phyloP scores from a whole-genome alignment of 1,284 basidiomycete species.

The Cronartium ribicola region DNA sequence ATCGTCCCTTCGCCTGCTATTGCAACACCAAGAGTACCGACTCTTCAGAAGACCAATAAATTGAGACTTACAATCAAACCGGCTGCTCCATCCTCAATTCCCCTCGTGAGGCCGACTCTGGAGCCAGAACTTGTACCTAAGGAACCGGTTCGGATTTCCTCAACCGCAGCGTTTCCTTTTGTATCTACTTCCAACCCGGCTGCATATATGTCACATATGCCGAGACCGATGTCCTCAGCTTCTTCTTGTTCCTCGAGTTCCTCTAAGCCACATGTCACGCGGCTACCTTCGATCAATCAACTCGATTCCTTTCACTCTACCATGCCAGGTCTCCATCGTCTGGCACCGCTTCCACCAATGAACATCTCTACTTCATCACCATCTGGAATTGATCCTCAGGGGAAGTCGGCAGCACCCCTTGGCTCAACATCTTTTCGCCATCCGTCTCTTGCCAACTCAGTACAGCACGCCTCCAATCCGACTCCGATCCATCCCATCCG shows the following conservation, averaged over 20 bases:
- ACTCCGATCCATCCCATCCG: constrained; percentile 15
- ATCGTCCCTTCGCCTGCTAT: constrained; percentile 1
- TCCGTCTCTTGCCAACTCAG: constrained; percentile 16
- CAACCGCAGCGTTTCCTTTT: constrained; percentile 23
- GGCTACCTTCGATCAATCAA: constrained; percentile 38
- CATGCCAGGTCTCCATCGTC: constrained; percentile 30
- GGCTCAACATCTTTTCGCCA: constrained; percentile 4
- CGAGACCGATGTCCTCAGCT: constrained; percentile 38
- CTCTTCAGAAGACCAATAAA: constrained; percentile 13
- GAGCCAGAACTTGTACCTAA: constrained; percentile 7
- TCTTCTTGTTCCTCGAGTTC: constrained; percentile 30
- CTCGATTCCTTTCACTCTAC: constrained; percentile 33
- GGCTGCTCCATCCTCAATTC: constrained; percentile 1
- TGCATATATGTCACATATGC: constrained; percentile 12
- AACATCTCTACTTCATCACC: constrained; percentile 18
- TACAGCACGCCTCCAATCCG: constrained; percentile 5
- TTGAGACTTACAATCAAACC: constrained; percentile 37
- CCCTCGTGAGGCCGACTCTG: background rate
- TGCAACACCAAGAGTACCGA: constrained; percentile 1
- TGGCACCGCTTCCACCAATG: constrained; percentile 18
- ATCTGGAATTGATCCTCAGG: constrained; percentile 17
- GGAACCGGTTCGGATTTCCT: constrained; percentile 7
- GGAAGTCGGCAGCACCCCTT: constrained; percentile 1
- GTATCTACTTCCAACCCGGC: constrained; percentile 10
- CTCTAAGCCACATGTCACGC: constrained; percentile 30